phyloP scores from a whole-genome alignment of 768 basidiomycete species.

The Paxillus involutus region DNA sequence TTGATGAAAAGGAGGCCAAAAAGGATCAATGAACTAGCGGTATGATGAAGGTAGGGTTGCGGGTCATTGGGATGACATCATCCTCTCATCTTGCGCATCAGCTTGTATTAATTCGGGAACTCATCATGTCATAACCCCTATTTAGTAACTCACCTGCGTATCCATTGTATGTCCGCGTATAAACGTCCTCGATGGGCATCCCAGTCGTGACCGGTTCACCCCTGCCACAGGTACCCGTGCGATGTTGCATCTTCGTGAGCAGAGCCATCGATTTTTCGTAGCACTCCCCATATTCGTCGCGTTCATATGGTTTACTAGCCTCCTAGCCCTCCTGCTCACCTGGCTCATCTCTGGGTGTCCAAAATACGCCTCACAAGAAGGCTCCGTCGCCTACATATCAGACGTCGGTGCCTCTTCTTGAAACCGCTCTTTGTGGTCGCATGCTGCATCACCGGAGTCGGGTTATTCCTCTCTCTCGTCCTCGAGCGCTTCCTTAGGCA shows the following conservation, averaged over 20 bases:
- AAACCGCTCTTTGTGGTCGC: slow-evolving; percentile 77
- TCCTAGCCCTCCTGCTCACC: slow-evolving; percentile 69
- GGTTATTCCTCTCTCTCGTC: slow-evolving; percentile 59
- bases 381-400: slow-evolving; percentile 70
- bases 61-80: no score
- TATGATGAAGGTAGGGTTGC: neutral
- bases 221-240: neutral
- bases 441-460: slow-evolving; percentile 59
- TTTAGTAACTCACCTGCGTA: no score
- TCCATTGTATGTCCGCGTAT: slow-evolving; percentile 5
- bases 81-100: no score
- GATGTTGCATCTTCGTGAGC: slow-evolving; percentile 16
- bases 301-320: slow-evolving; percentile 69
- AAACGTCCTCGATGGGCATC: neutral
- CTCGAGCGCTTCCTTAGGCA: slow-evolving; percentile 68
- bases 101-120: no score
- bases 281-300: slow-evolving; percentile 62
- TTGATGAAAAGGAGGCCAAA: slow-evolving; percentile 8
- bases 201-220: no score
- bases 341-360: slow-evolving; percentile 67
- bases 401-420: slow-evolving; percentile 72
- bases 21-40: slow-evolving; percentile 18
- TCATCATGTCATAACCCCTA: no score
- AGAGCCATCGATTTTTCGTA: slow-evolving; percentile 57
- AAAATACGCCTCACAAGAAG: slow-evolving; percentile 49